Percentiles rank a stretch among this genome's conserved stretches.
Conservation (phyloP, 257 asterid species). For the Coffea canephora region DNA sequence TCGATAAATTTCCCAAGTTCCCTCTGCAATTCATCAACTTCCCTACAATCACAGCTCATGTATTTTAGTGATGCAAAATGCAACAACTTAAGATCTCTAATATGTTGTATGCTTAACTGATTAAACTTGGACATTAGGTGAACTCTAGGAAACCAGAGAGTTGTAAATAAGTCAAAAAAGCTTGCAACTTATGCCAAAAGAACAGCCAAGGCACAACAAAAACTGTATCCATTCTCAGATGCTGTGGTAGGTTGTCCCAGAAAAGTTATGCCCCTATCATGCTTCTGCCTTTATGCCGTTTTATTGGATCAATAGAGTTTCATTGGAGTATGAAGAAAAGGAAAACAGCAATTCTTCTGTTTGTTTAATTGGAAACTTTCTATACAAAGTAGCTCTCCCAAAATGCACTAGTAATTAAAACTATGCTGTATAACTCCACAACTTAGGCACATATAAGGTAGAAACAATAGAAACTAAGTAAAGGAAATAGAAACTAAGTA, state of each 20-base stretch:
- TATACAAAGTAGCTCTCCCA: not conserved
- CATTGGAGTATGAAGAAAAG: not conserved
- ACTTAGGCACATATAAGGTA: not conserved
- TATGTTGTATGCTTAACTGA: not conserved
- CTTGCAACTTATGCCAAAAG: not conserved
- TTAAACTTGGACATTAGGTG: not conserved
- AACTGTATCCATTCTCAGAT: not conserved
- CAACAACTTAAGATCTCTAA: not conserved
- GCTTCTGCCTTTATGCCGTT: not conserved
- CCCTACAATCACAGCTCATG: slow-evolving; percentile 34
- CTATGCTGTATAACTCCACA: not conserved
- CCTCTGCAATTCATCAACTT: slow-evolving; percentile 44
- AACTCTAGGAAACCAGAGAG: not conserved
- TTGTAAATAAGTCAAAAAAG: not conserved
- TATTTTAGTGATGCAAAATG: slow-evolving; percentile 1
- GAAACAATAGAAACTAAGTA: not conserved
- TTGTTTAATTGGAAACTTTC: not conserved
- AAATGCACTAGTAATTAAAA: not conserved
- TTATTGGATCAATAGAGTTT: not conserved
- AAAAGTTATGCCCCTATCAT: not conserved
- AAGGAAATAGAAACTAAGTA: not conserved
- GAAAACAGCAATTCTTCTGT: not conserved
- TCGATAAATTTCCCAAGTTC: slow-evolving; percentile 35
- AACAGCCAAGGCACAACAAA: not conserved
- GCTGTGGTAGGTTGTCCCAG: not conserved